Conservation (phyloP, 2,329 filamentous ascomycete species). For the Simplicillium aogashimaense region DNA sequence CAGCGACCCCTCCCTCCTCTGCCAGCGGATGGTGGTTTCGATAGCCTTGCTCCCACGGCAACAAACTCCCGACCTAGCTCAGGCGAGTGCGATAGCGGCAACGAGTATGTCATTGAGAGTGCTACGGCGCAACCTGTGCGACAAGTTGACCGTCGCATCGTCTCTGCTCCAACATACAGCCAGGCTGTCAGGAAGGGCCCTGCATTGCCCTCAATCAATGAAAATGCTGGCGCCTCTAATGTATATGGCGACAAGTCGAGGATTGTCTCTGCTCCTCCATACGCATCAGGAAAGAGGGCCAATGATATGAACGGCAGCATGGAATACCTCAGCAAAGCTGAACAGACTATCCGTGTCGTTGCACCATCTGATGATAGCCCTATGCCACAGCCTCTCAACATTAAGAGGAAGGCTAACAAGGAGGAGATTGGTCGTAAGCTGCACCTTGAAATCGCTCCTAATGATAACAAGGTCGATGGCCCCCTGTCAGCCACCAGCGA, state of each 20-base stretch:
- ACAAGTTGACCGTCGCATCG: conserved; percentile 32
- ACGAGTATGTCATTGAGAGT: conserved; percentile 12
- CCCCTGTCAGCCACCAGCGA: conserved; percentile 7
- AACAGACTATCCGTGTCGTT: conserved; percentile 47
- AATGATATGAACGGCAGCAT: conserved; percentile 25
- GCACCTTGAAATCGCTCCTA: conserved; percentile 10
- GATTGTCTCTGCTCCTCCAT: conserved; percentile 35
- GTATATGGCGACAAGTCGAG: conserved; percentile 25
- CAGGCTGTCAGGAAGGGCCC: conserved; percentile 25
- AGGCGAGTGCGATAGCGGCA: conserved; percentile 13
- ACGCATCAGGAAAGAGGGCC: conserved; percentile 18
- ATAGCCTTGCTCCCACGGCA: conserved; percentile 9
- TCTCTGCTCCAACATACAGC: conserved; percentile 40
- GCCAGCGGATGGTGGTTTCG: conserved; percentile 19
- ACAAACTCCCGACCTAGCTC: conserved; percentile 14
- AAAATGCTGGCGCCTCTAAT: conserved; percentile 20
- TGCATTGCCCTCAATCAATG: conserved; percentile 39
- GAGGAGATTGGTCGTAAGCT: conserved; percentile 12
- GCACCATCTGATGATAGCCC: conserved; percentile 31
- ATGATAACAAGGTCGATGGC: conserved; percentile 9
- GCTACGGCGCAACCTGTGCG: conserved; percentile 20
- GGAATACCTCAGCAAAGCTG: conserved; percentile 33
- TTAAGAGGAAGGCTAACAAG: conserved; percentile 26
- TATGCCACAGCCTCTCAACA: conserved; percentile 28
- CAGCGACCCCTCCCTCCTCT: conserved; percentile 42